A percentile compares a stretch with the other conserved stretches of the same genome.
phyloP scores from a whole-genome alignment of 2,329 filamentous ascomycete genomes.

The Arthrobotrys musiformis region DNA sequence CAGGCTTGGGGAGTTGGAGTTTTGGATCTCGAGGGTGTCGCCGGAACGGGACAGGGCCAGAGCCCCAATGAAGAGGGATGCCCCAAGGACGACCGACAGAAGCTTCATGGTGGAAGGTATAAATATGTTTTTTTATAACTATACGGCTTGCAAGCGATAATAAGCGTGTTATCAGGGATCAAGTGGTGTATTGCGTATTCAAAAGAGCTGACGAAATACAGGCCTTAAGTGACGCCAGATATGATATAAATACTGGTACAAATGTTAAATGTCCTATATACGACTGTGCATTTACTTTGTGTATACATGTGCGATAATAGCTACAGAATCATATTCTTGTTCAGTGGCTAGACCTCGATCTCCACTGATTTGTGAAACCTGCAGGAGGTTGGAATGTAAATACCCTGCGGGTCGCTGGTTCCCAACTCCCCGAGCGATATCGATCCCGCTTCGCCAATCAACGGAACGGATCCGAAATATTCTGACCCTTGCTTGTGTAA shows the following conservation, averaged over 20 bases:
- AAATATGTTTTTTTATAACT: not conserved
- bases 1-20: not conserved
- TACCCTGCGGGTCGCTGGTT: not conserved
- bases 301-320: too few relatives aligned
- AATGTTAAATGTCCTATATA: not conserved
- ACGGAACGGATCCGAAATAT: not conserved
- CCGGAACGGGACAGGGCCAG: not conserved
- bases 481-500: not conserved
- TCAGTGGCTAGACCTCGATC: not conserved
- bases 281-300: too few relatives aligned
- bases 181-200: not conserved
- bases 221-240: not conserved
- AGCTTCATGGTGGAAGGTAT: not conserved
- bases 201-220: not conserved
- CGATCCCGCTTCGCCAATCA: conserved; percentile 3
- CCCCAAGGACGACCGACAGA: not conserved
- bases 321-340: not conserved
- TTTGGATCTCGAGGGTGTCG: conserved; percentile 9
- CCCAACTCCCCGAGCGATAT: not conserved
- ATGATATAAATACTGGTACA: not conserved
- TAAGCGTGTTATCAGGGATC: not conserved
- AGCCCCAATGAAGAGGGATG: not conserved
- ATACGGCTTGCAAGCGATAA: not conserved
- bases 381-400: conserved; percentile 8
- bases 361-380: not conserved